A percentile compares a stretch with the other conserved stretches of the same genome.
These are phyloP conservation scores for Chlorella vulgaris DNA, from an alignment of 139 green algal species.

Conservation along the genomic window DNA sequence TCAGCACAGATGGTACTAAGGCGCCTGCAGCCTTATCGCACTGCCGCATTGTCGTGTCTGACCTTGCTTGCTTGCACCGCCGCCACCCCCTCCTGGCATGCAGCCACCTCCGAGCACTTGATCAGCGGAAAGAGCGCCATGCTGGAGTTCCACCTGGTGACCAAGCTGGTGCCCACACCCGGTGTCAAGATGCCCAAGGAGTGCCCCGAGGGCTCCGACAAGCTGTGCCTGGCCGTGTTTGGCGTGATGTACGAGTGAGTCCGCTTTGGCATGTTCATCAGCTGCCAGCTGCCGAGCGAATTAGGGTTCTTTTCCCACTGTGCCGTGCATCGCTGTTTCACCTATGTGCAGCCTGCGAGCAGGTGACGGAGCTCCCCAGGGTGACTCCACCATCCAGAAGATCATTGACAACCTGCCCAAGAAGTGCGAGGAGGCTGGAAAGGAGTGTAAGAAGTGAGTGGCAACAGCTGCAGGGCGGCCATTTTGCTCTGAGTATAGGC, in stretches of 20 bases:
- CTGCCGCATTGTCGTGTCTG: too few species aligned
- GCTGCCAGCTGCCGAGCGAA: too few species aligned
- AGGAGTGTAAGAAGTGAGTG: constrained; percentile 11
- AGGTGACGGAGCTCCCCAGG: neutral
- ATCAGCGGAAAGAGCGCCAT: neutral
- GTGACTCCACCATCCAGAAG: neutral
- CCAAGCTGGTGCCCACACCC: constrained; percentile 1
- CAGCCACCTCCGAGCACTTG: constrained; percentile 19
- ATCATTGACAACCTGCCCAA: constrained; percentile 24
- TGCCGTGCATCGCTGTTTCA: too few species aligned
- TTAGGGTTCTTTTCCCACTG: neutral
- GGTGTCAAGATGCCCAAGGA: constrained; percentile 21
- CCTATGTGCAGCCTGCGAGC: neutral
- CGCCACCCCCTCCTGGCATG: neutral
- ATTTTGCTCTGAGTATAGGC: neutral
- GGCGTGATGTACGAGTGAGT: constrained; percentile 13
- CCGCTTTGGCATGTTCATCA: neutral
- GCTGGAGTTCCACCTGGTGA: constrained; percentile 44
- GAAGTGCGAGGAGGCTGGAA: neutral
- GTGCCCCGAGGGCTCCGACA: constrained; percentile 20
- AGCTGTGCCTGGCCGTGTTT: constrained; percentile 24
- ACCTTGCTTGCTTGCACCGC: too few species aligned
- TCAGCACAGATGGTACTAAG: too few species aligned
- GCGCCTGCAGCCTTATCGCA: too few species aligned
- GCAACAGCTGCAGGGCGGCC: neutral